phyloP scores from a whole-genome alignment of 2,329 filamentous ascomycete species.

The Didymella keratinophila region DNA sequence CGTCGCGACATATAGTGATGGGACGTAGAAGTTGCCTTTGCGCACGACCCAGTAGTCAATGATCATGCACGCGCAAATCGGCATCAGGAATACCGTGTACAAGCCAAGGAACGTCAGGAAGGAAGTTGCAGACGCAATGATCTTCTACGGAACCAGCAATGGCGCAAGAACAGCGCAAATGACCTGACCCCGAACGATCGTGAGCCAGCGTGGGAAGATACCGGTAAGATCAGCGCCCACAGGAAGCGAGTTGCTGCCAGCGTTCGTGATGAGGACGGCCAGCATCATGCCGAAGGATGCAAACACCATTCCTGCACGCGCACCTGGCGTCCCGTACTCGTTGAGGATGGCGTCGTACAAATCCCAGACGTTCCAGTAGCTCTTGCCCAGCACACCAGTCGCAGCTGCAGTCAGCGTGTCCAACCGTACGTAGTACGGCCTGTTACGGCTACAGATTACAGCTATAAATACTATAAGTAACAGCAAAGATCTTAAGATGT shows the following conservation, averaged over 20 bases:
- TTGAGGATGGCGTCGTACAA: constrained; percentile 29
- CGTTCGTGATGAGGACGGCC: constrained; percentile 36
- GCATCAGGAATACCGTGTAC: constrained; percentile 40
- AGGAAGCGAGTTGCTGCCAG: constrained; percentile 39
- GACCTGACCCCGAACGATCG: constrained; percentile 36
- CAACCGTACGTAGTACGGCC: too few species aligned
- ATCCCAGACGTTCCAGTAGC: constrained; percentile 38
- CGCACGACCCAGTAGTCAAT: constrained; percentile 30
- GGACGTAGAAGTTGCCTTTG: constrained; percentile 33
- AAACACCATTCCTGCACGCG: constrained; percentile 40
- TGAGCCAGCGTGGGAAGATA: constrained; percentile 38
- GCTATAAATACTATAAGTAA: too few species aligned
- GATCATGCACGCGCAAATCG: constrained; percentile 33
- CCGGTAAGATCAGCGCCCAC: constrained; percentile 37
- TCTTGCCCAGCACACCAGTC: constrained; percentile 30
- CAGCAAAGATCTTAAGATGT: too few species aligned
- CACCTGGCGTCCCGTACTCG: constrained; percentile 31
- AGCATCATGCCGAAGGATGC: constrained; percentile 37
- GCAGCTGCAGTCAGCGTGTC: constrained; percentile 33
- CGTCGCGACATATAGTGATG: constrained; percentile 23
- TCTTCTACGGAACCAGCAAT: constrained; percentile 35
- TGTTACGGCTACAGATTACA: too few species aligned
- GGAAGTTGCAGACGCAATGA: constrained; percentile 32
- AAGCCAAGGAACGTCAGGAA: constrained; percentile 41
- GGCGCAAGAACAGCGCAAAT: constrained; percentile 5